Evolutionary conservation across 768 basidiomycete genomes (phyloP).

Genomic region (Podaxis sp.): DNA sequence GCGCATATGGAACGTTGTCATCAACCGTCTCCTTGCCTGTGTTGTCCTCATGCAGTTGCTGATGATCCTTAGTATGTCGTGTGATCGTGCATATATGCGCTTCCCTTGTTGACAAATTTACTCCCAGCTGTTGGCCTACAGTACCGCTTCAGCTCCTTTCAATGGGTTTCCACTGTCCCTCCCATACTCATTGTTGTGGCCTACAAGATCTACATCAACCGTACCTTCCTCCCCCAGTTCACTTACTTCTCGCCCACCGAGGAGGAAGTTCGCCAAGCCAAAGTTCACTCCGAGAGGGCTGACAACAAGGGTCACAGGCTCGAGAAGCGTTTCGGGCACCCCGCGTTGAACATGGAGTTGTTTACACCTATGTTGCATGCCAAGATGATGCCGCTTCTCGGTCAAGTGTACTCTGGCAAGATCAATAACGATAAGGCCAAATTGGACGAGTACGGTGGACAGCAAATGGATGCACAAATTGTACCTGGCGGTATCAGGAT

Average conservation of each 20-base stretch:
- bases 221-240: constrained; percentile 64
- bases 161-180: constrained; percentile 82
- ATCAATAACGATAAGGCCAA: constrained; percentile 59
- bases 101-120: constrained; percentile 11
- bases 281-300: constrained; percentile 73
- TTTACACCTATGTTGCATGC: constrained; percentile 88
- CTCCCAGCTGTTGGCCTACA: constrained; percentile 79
- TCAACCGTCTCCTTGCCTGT: constrained; percentile 81
- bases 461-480: constrained; percentile 69
- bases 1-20: constrained; percentile 92
- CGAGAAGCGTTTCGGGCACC: constrained; percentile 92
- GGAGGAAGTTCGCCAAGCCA: constrained; percentile 66
- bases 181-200: constrained; percentile 72
- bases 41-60: constrained; percentile 84
- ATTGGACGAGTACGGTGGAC: constrained; percentile 74
- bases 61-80: constrained; percentile 76
- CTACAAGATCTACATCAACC: constrained; percentile 85
- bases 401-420: constrained; percentile 74
- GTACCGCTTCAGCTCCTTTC: constrained; percentile 64
- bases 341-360: constrained; percentile 80
- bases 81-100: background rate
- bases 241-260: constrained; percentile 82
- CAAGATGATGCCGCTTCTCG: constrained; percentile 76
- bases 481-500: constrained; percentile 79
- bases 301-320: constrained; percentile 73